These are phyloP conservation scores for Nicotiana rustica DNA, from an alignment of 305 asterid species.

Conservation along the genomic window DNA sequence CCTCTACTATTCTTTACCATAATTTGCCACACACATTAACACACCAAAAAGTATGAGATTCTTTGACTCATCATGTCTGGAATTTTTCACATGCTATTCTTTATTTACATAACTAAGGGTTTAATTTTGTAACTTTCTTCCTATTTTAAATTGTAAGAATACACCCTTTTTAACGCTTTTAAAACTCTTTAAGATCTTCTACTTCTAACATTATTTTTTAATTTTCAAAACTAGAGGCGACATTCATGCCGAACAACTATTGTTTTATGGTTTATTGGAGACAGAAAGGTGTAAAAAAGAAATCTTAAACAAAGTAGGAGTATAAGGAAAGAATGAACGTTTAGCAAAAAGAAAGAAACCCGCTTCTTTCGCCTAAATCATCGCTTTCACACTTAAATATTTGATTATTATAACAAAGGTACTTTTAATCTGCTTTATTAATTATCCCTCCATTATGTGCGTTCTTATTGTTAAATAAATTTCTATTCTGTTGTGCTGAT, in stretches of 20 bases:
- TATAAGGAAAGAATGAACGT: constrained; percentile 39
- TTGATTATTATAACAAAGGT: neutral
- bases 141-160: neutral
- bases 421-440: constrained; percentile 19
- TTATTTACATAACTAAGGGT: constrained; percentile 37
- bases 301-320: constrained; percentile 37
- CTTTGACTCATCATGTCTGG: constrained; percentile 46
- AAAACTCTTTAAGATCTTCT: constrained; percentile 39
- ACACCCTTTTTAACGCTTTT: constrained; percentile 25
- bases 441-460: neutral
- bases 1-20: constrained; percentile 34
- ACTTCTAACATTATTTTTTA: constrained; percentile 35
- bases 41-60: constrained; percentile 55
- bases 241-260: constrained; percentile 42
- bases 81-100: constrained; percentile 52
- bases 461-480: neutral
- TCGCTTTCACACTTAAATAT: constrained; percentile 39
- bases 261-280: constrained; percentile 29
- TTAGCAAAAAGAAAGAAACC: constrained; percentile 42
- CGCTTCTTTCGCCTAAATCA: constrained; percentile 58
- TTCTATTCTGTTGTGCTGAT: neutral
- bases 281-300: constrained; percentile 26
- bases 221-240: constrained; percentile 42
- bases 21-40: constrained; percentile 37
- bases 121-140: constrained; percentile 30